Evolutionary conservation across 2,329 filamentous ascomycete genomes (phyloP).

Genomic region (Lecanicillium sp.): DNA sequence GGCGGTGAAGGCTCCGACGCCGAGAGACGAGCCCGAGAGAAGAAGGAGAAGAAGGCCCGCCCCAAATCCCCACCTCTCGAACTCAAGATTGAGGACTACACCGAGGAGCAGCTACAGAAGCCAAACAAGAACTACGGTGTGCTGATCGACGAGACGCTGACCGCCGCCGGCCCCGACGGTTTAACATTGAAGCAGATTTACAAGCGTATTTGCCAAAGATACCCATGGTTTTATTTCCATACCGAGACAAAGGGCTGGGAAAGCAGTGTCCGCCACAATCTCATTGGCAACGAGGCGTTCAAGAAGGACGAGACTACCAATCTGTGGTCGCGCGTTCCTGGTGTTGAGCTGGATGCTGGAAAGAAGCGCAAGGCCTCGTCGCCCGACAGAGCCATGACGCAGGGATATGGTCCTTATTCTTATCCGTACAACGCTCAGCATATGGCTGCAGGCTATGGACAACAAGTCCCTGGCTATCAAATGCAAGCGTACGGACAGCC

Average conservation of each 20-base stretch:
- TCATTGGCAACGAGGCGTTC: constrained; percentile 57
- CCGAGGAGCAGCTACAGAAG: constrained; percentile 52
- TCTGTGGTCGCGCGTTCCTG: constrained; percentile 52
- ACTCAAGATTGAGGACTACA: constrained; percentile 49
- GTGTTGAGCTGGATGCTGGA: constrained; percentile 53
- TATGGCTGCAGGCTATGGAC: constrained; percentile 30
- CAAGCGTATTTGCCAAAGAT: constrained; percentile 52
- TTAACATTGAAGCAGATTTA: constrained; percentile 57
- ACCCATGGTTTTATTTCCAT: constrained; percentile 54
- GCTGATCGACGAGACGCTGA: constrained; percentile 54
- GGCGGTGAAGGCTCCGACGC: constrained; percentile 50
- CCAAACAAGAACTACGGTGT: constrained; percentile 58
- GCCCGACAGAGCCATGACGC: constrained; percentile 40
- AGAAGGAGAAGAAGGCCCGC: constrained; percentile 53
- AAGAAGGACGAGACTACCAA: constrained; percentile 51
- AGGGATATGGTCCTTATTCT: constrained; percentile 32
- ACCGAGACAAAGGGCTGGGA: constrained; percentile 61
- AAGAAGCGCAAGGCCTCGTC: constrained; percentile 54
- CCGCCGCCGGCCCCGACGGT: constrained; percentile 47
- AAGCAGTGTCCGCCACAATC: constrained; percentile 58
- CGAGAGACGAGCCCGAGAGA: constrained; percentile 50
- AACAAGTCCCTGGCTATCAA: constrained; percentile 30
- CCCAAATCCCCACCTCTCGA: constrained; percentile 56
- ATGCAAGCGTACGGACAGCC: constrained; percentile 25
- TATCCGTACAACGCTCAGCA: constrained; percentile 30